Conservation (phyloP, 305 asterid genomes). For the Fraxinus velutina region DNA sequence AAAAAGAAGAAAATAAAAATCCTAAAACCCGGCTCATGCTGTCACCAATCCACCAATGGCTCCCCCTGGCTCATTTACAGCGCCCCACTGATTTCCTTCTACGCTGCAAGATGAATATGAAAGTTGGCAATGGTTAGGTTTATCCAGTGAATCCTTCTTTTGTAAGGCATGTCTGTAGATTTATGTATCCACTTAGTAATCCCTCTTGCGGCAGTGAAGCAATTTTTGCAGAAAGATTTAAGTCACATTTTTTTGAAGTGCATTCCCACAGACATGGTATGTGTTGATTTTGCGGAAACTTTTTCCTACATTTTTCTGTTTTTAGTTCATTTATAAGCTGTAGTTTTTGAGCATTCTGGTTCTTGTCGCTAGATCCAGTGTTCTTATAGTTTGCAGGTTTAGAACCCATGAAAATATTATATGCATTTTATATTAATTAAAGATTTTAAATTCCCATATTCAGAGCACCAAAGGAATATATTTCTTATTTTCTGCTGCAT, state of each 20-base stretch:
- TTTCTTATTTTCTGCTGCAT: not conserved
- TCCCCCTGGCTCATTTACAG: not conserved
- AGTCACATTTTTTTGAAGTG: conserved; percentile 13
- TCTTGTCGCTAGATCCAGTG: conserved; percentile 4
- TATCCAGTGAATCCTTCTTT: not conserved
- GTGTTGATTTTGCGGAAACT: conserved; percentile 9
- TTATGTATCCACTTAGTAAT: not conserved
- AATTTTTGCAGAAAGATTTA: not conserved
- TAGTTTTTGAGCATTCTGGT: not conserved
- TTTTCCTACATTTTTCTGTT: not conserved
- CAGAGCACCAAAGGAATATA: not conserved
- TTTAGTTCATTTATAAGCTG: not conserved
- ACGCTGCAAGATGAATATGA: conserved; percentile 16
- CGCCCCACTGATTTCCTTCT: not conserved
- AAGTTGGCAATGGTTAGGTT: conserved; percentile 35
- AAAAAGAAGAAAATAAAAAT: not conserved
- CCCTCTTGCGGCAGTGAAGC: conserved; percentile 9
- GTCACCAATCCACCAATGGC: not conserved
- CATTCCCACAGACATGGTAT: conserved; percentile 28
- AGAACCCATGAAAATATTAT: not conserved
- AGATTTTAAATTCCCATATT: conserved; percentile 3
- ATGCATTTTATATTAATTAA: not conserved
- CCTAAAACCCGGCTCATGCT: not conserved
- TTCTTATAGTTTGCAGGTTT: not conserved
- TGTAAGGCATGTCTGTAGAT: conserved; percentile 4